Conservation (phyloP, 441 rosid genomes). For the Gossypium aridum region DNA sequence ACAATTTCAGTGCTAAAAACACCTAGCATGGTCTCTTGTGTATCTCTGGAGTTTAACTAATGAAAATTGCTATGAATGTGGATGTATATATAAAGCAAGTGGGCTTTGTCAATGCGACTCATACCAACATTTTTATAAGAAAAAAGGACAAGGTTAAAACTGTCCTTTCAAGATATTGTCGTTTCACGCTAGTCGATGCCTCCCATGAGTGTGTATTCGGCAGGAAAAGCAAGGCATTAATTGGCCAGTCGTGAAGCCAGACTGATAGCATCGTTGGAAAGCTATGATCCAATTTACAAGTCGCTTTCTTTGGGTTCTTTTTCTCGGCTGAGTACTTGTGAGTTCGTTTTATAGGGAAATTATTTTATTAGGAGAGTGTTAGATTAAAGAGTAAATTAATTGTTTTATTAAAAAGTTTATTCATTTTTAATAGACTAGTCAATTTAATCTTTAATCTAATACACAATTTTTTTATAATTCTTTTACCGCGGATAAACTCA, state of each 20-base stretch:
- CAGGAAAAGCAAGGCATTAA: background rate
- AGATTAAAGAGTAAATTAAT: too few species aligned
- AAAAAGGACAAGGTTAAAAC: background rate
- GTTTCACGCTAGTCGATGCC: background rate
- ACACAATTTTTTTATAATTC: too few species aligned
- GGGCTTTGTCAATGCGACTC: background rate
- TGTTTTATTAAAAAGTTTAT: too few species aligned
- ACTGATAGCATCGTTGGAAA: background rate
- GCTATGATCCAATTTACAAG: background rate
- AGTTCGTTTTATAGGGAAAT: too few species aligned
- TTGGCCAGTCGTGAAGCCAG: background rate
- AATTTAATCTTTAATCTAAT: too few species aligned
- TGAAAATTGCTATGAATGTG: background rate
- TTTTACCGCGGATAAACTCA: too few species aligned
- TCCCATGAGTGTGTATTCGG: background rate
- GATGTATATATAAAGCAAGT: background rate
- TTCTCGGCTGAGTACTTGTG: too few species aligned
- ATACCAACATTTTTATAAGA: background rate
- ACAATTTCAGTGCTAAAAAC: constrained; percentile 66
- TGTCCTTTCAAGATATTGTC: background rate
- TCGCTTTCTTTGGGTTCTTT: too few species aligned
- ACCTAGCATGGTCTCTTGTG: constrained; percentile 49
- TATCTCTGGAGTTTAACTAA: background rate
- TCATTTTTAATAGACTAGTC: too few species aligned
- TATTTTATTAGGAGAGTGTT: too few species aligned